Evolutionary conservation across 352 stramenopile genomes (phyloP), one percentile per base, ranked within the genome.

Genomic region (Phytophthora pseudosyringae): DNA sequence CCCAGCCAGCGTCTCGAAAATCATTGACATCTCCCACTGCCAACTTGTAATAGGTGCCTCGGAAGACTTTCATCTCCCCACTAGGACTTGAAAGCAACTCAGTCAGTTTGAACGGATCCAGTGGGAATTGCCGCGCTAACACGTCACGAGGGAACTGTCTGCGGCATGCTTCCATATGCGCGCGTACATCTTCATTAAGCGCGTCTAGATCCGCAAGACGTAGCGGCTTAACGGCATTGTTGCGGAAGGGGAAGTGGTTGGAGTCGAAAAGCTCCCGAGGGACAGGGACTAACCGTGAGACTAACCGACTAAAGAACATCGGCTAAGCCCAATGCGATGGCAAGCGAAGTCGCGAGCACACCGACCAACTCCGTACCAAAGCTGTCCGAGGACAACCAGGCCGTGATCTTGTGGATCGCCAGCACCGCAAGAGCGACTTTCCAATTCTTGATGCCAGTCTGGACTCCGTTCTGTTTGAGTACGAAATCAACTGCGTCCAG

Each of bases 401-500:
- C 44, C 15, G 59, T 52, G 8, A 46, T 35, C 25, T 68, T 64
- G 44, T 64, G 60, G 25, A 57, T 29, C n/a, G 57, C 26, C 13
- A 64, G 43, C 41, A 64, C 44, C 5, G 48, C 28, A 35, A 68
- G 43, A 31, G 51, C 52, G 11, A 36, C 29, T 57, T 38, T 44
- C 60, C 51, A 68, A 26, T 68, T 68, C 45, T 55, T 57, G 52
- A 57, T 46, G 1, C 60, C 60, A 45, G 21, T 51, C 7, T 15
- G 21, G 33, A 63, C 18, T 45, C 43, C 52, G 40, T 63, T 63
- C 13, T 68, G 51, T 33, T 63, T 62, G 5, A 67, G 41, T 31
- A 63, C 18, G 46, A 47, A 16, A n/a, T 57, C 52, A 9, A 64
- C 31, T 26, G 35, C 44, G n/a, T 64, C 43, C 1, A 64, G 21